phyloP scores from a whole-genome alignment of 208 protist species.

The Angomonas ambiguus region DNA sequence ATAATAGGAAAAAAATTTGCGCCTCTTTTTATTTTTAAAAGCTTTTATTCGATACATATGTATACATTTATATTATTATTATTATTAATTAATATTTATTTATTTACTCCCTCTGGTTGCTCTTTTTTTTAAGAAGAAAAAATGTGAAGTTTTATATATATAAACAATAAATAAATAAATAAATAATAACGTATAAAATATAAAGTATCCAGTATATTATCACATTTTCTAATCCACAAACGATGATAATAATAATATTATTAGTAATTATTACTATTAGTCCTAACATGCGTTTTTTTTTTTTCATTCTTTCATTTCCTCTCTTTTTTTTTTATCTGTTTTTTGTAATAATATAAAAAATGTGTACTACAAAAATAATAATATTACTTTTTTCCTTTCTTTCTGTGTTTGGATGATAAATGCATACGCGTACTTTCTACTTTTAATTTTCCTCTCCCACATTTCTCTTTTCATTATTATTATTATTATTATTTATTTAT shows the following conservation, averaged over 20 bases:
- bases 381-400: not conserved
- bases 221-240: too few relatives aligned
- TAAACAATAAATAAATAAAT: too few relatives aligned
- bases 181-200: too few relatives aligned
- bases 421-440: too few relatives aligned
- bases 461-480: conserved; percentile 12
- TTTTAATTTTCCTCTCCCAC: conserved; percentile 4
- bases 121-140: not conserved
- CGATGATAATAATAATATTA: too few relatives aligned
- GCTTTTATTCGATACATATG: not conserved
- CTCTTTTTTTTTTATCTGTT: not conserved
- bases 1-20: not conserved
- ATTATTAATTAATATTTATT: not conserved
- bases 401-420: too few relatives aligned
- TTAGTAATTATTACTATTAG: too few relatives aligned
- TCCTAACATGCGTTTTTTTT: too few relatives aligned
- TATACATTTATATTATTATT: not conserved
- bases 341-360: conserved; percentile 6
- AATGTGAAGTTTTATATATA: not conserved
- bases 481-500: conserved; percentile 8
- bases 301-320: not conserved
- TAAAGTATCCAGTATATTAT: too few relatives aligned
- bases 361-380: conserved; percentile 1
- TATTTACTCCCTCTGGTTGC: conserved; percentile 3
- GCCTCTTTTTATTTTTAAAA: not conserved